phyloP scores from a whole-genome alignment of 441 rosid species.

The Bruguiera hainesii region DNA sequence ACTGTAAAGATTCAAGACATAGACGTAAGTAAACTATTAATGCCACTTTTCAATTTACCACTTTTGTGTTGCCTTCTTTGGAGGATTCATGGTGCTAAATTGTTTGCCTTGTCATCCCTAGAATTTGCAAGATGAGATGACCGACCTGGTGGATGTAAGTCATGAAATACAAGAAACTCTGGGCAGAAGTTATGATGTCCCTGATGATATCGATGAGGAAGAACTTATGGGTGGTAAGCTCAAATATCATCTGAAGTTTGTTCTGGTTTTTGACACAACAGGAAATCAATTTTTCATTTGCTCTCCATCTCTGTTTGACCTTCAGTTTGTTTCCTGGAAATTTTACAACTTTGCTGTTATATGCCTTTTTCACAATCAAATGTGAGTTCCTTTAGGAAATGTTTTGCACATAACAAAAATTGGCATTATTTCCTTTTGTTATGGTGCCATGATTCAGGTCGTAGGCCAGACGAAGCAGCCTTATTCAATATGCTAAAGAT shows the following conservation, averaged over 20 bases:
- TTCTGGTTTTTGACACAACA: neutral
- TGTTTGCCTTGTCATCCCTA: constrained; percentile 25
- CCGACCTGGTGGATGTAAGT: constrained; percentile 97
- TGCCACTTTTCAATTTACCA: neutral
- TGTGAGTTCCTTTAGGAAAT: too few relatives aligned
- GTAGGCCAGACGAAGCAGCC: too few relatives aligned
- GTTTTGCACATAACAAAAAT: too few relatives aligned
- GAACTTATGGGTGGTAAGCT: constrained; percentile 96
- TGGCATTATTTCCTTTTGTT: too few relatives aligned
- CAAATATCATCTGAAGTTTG: constrained; percentile 6
- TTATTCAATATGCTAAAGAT: too few relatives aligned
- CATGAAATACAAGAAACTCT: constrained; percentile 92
- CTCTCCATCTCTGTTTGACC: neutral
- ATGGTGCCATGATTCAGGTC: too few relatives aligned
- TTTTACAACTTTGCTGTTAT: neutral
- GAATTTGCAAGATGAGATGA: constrained; percentile 99
- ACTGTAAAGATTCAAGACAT: constrained; percentile 90
- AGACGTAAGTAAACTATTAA: constrained; percentile 49
- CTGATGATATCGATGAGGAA: constrained; percentile 98
- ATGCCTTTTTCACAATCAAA: neutral
- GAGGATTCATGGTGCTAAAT: constrained; percentile 18
- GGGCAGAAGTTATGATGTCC: constrained; percentile 89
- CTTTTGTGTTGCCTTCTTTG: constrained; percentile 7
- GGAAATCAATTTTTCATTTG: neutral
- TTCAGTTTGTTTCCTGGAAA: neutral